Evolutionary conservation across 148 eudicot genomes (phyloP), one percentile per base, ranked within the genome.

Genomic region (Spergularia bocconei): DNA sequence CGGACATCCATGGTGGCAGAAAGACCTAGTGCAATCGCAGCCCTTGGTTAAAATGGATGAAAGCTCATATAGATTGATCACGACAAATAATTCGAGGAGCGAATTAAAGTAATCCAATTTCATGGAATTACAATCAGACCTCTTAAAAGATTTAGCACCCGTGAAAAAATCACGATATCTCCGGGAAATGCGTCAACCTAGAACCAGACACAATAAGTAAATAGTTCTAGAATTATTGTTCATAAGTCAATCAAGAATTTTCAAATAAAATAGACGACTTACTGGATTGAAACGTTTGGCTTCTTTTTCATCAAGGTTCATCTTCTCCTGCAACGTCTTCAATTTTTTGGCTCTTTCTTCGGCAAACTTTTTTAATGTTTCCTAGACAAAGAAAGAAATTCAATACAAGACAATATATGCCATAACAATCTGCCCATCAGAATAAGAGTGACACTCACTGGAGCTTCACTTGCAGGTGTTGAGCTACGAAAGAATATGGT

Each of bases 141-240:
- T 92, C 99, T 85, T 64, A 95, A 91, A 70, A 95, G 92, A 89
- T 95, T 95, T 73, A 95, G 91, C 65, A 95, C 99, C 59, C 98
- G 84, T 19, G 91, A 75, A 78, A 95, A 95, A 75, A 95, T 95
- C 67, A 95, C 96, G 50, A 92, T 91, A 85, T 95, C 99, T 70
- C 99, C 98, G 11, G 99, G 99, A 82, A 95, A 95, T 82, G 99
- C 99, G 85, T 92, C 99, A 79, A 95, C 87, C 99, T 95, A 87
- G 62, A 83, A 51, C 71, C 55, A 78, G 41, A 73, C 14, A 50
- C 56, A 36, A 76, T 65, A 47, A 81, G 61, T 25, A 69, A 51
- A 19, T 25, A 53, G 13, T 25, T 19, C 8, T 53, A 47, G 72
- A 69, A 15, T 38, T 15, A 65, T 29, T 20, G 29, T 25, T 13